Conservation (phyloP, 75 land plant species). For the Selaginella tamariscina region DNA sequence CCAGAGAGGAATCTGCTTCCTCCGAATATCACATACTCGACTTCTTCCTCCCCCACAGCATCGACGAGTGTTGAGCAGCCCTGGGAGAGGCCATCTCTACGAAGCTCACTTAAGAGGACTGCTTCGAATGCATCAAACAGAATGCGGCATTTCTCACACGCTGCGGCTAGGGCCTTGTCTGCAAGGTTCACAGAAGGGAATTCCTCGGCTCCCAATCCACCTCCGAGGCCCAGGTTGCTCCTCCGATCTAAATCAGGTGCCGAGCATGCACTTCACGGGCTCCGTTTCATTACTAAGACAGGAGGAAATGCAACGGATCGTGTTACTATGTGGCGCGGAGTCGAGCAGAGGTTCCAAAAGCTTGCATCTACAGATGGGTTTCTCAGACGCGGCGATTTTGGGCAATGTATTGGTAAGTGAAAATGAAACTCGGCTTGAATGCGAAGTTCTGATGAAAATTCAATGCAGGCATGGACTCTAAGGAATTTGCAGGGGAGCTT, state of each 20-base stretch:
- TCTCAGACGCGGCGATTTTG: slow-evolving; percentile 51
- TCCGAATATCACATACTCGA: too few relatives aligned
- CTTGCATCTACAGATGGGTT: slow-evolving; percentile 32
- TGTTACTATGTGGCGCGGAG: slow-evolving; percentile 28
- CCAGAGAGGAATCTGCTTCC: not conserved
- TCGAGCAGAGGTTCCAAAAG: slow-evolving; percentile 44
- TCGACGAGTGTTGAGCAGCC: not conserved
- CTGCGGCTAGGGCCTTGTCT: slow-evolving; percentile 21
- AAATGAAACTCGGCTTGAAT: not conserved
- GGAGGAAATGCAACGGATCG: slow-evolving; percentile 21
- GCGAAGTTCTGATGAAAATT: not conserved
- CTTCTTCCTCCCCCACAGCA: not conserved
- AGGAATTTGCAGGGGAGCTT: slow-evolving; percentile 60
- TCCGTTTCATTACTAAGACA: slow-evolving; percentile 57
- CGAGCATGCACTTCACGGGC: slow-evolving; percentile 45
- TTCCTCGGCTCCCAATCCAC: not conserved
- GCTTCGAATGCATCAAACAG: slow-evolving; percentile 15
- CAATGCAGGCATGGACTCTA: slow-evolving; percentile 57
- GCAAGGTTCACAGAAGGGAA: not conserved
- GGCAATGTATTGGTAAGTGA: slow-evolving; percentile 52
- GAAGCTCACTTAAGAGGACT: not conserved
- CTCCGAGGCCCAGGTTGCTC: slow-evolving; percentile 13
- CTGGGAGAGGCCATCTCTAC: not conserved
- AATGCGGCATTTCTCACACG: slow-evolving; percentile 36
- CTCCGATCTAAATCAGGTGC: slow-evolving; percentile 51